phyloP scores from a whole-genome alignment of 352 stramenopile genomes.

The Globisporangium ultimum region DNA sequence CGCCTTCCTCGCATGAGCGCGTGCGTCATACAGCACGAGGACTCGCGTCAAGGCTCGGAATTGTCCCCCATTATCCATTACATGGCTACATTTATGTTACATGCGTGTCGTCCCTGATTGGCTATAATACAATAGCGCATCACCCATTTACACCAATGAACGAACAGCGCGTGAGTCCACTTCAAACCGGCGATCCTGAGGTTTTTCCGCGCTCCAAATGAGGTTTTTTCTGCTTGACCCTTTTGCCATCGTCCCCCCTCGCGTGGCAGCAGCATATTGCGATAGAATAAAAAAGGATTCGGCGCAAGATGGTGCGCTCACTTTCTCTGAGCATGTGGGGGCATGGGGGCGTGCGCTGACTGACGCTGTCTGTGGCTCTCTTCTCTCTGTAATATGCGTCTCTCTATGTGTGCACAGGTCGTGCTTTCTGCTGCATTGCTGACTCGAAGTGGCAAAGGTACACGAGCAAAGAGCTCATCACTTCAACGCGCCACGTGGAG shows the following conservation, averaged over 20 bases:
- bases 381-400: background rate
- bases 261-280: background rate
- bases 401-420: constrained; percentile 56
- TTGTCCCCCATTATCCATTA: background rate
- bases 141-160: constrained; percentile 2
- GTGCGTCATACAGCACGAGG: too few relatives aligned
- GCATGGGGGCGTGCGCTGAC: constrained; percentile 5
- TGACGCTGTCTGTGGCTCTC: too few relatives aligned
- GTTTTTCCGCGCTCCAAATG: background rate
- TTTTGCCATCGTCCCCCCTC: background rate
- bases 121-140: background rate
- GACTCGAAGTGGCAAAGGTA: constrained; percentile 94
- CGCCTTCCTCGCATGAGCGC: too few relatives aligned
- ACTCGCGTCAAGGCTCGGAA: too few relatives aligned
- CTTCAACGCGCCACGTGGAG: constrained; percentile 3
- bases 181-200: constrained; percentile 1
- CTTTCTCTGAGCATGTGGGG: constrained; percentile 18
- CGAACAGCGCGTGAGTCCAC: constrained; percentile 6
- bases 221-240: constrained; percentile 11
- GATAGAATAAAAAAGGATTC: background rate
- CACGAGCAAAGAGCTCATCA: constrained; percentile 10
- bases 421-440: constrained; percentile 95
- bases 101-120: background rate
- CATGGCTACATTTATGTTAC: background rate
- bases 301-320: constrained; percentile 4